Percentiles rank a stretch among this genome's conserved stretches.
These are phyloP conservation scores for Amauroascus verrucosus DNA, from an alignment of 2,329 filamentous ascomycete species.

Conservation along the genomic window DNA sequence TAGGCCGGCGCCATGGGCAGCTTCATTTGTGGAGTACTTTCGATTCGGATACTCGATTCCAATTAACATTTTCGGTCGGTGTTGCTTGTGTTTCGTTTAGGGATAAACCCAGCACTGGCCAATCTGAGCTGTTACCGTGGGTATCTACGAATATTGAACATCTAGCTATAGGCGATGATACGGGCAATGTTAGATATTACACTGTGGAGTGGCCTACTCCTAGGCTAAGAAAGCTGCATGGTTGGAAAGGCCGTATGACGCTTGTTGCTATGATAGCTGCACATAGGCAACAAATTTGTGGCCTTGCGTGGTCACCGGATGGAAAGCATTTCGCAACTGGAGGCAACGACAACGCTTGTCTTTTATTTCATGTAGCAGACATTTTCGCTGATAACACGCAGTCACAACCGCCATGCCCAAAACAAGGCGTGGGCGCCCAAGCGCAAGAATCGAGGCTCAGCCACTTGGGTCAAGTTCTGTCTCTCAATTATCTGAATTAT, in stretches of 20 bases:
- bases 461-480: not conserved
- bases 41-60: conserved; percentile 57
- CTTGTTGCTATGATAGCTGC: conserved; percentile 66
- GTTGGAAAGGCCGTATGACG: conserved; percentile 68
- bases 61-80: conserved; percentile 59
- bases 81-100: conserved; percentile 77
- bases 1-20: conserved; percentile 67
- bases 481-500: not conserved
- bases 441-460: not conserved
- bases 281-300: conserved; percentile 85
- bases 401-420: not conserved
- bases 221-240: conserved; percentile 51
- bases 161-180: conserved; percentile 74
- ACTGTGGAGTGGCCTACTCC: conserved; percentile 66
- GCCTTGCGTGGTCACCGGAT: conserved; percentile 73
- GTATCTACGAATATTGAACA: conserved; percentile 62
- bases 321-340: conserved; percentile 73
- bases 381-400: conserved; percentile 29
- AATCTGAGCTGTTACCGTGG: conserved; percentile 40
- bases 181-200: conserved; percentile 77
- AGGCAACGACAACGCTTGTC: conserved; percentile 84
- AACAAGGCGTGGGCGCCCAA: not conserved
- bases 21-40: conserved; percentile 69
- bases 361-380: conserved; percentile 61
- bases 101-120: conserved; percentile 47